Base-by-base conservation (phyloP, 306 rosid genomes). In the Trifolium fragiferum region DNA sequence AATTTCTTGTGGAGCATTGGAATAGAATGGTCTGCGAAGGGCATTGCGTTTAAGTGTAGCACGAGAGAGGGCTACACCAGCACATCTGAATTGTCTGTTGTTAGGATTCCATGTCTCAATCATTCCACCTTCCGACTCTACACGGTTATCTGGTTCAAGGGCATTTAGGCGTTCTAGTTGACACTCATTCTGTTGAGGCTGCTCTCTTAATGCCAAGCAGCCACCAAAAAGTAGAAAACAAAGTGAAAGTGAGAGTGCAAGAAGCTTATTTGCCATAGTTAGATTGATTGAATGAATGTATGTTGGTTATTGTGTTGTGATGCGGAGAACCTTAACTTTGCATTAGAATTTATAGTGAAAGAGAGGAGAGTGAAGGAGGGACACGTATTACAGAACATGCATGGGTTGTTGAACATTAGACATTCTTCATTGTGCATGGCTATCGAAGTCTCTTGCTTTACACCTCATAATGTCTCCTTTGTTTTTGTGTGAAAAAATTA, bases 361-460 rank as follows among this genome's bases (percentile, higher is more conserved):
- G 67, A 16, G 50, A 20, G 44, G 15, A 46, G 21, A 15, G 32
- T 9, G 64, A 11, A 38, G 10, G 75, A 20, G 23, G 32, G 87
- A 82, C 92, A 84, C 88, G 79, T 18, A 16, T 50, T 10, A 50
- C 5, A 50, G 11, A 50, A 44, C 10, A 64, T 30, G 5, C 3
- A 10, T 68, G 62, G 0, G 61, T 21, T 46, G 20, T 1, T 75
- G 75, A 79, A 50, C 11, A 18, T 64, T 46, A 20, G 86, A 81
- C 90, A 84, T 44, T 84, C 82, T 84, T 82, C 89, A 70, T 14
- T 67, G 25, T 82, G 93, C 87, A 86, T 84, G 89, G 58, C 65
- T 64, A 38, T 59, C 20, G 10, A 38, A 12, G 30, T 54, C 35
- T 76, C 27, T 0, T 55, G 72, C 41, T 32, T 78, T 78, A 84